Conservation (phyloP, 1,284 basidiomycete genomes). For the Apiotrichum montevideense region DNA sequence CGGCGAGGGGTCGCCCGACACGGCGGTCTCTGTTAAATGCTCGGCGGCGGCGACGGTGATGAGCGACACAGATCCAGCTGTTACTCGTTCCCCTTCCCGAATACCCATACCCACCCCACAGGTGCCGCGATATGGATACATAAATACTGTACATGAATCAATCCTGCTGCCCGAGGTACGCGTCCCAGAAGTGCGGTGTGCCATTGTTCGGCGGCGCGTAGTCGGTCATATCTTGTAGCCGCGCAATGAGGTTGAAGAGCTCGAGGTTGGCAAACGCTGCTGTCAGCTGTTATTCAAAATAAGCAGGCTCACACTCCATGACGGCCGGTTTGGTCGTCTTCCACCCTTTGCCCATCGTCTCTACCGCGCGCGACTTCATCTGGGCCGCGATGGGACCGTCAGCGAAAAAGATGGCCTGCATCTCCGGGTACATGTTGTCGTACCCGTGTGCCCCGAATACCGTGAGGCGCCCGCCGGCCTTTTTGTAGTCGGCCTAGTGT, state of each 20-base stretch:
- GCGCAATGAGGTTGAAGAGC: slow-evolving; percentile 73
- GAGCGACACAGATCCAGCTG: no score
- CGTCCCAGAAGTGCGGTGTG: slow-evolving; percentile 8
- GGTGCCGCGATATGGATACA: no score
- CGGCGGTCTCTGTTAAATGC: no score
- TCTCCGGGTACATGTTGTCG: slow-evolving; percentile 65
- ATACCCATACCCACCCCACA: no score
- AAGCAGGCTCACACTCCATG: slow-evolving; percentile 51
- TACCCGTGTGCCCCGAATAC: slow-evolving; percentile 14
- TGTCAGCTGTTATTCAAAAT: no score
- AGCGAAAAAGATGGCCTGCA: slow-evolving; percentile 85
- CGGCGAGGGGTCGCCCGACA: no score
- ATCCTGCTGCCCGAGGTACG: neutral
- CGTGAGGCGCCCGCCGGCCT: neutral
- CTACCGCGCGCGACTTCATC: neutral
- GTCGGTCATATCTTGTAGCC: slow-evolving; percentile 60
- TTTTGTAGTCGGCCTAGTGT: slow-evolving; percentile 46
- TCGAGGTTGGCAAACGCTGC: slow-evolving; percentile 71
- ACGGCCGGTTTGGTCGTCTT: slow-evolving; percentile 58
- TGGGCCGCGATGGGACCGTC: slow-evolving; percentile 7
- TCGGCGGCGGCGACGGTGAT: no score
- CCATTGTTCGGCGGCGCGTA: slow-evolving; percentile 53
- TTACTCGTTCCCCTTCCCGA: no score
- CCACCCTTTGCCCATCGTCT: slow-evolving; percentile 1
- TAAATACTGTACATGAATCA: no score